These are phyloP conservation scores for Candida awuae DNA, from an alignment of 805 yeast genomes.

Conservation along the genomic window DNA sequence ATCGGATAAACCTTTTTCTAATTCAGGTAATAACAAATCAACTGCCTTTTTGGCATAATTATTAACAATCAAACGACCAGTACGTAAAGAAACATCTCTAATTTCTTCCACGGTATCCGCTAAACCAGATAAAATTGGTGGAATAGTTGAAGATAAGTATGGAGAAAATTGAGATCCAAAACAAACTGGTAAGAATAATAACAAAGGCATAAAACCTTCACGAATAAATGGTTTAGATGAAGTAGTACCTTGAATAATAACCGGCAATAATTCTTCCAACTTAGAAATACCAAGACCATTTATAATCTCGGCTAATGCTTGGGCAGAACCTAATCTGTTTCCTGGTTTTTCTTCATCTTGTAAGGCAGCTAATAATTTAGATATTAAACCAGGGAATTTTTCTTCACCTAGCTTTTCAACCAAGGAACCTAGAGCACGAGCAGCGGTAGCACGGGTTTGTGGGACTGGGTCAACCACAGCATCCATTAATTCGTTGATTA, in stretches of 20 bases:
- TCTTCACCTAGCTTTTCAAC: constrained; percentile 97
- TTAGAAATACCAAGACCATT: constrained; percentile 85
- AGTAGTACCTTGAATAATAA: constrained; percentile 62
- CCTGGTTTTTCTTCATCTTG: constrained; percentile 75
- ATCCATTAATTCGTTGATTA: constrained; percentile 74
- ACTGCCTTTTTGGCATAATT: constrained; percentile 90
- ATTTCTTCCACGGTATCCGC: constrained; percentile 86
- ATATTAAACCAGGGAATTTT: constrained; percentile 84
- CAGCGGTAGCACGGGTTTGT: constrained; percentile 92
- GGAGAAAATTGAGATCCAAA: constrained; percentile 90
- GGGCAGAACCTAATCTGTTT: constrained; percentile 94
- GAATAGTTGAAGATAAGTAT: constrained; percentile 74
- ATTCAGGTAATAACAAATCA: constrained; percentile 86
- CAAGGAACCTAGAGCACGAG: constrained; percentile 91
- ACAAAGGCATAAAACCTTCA: constrained; percentile 86
- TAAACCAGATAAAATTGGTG: constrained; percentile 85
- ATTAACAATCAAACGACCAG: constrained; percentile 85
- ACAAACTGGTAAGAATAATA: constrained; percentile 86
- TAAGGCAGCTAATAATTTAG: constrained; percentile 66
- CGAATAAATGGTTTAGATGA: constrained; percentile 64
- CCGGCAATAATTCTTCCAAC: constrained; percentile 83
- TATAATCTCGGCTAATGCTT: constrained; percentile 89
- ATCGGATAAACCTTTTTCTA: constrained; percentile 83
- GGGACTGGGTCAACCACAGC: constrained; percentile 99
- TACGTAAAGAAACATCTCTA: constrained; percentile 81